Conservation (phyloP, 192 early-diverging fungal genomes). For the Backusella tarrabulga region DNA sequence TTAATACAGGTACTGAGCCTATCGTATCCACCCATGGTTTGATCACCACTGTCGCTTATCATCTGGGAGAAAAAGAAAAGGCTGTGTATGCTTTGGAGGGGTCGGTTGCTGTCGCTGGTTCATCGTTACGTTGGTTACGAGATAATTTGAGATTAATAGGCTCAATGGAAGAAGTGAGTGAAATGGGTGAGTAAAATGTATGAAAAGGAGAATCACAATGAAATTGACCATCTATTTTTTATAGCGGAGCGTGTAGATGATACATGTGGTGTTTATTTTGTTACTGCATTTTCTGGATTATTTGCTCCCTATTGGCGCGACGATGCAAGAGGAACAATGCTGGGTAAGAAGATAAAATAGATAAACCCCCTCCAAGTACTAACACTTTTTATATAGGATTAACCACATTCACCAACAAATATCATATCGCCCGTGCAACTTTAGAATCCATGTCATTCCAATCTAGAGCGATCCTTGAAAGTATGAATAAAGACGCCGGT, state of each 20-base stretch:
- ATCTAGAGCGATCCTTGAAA: conserved; percentile 79
- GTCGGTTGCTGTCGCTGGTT: conserved; percentile 88
- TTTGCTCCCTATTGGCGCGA: conserved; percentile 96
- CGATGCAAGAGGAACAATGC: conserved; percentile 87
- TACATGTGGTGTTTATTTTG: conserved; percentile 92
- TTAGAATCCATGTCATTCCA: conserved; percentile 91
- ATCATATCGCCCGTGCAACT: conserved; percentile 84
- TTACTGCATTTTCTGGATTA: conserved; percentile 90
- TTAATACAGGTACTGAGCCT: conserved; percentile 84
- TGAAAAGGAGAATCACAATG: background rate
- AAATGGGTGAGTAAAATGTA: conserved; percentile 39
- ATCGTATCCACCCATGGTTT: conserved; percentile 81
- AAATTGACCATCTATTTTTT: background rate
- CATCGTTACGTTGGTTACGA: conserved; percentile 87
- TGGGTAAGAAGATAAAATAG: conserved; percentile 43
- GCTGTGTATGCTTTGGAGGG: conserved; percentile 89
- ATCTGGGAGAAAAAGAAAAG: conserved; percentile 65
- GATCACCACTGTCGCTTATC: conserved; percentile 90
- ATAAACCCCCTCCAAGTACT: no score
- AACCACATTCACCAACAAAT: conserved; percentile 86
- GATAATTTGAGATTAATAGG: conserved; percentile 84
- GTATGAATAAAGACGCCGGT: conserved; percentile 79
- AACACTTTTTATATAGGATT: conserved; percentile 52
- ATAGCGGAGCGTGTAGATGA: conserved; percentile 59
- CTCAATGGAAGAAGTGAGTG: conserved; percentile 68